Conservation (phyloP, 352 stramenopile genomes). For the Globisporangium cylindrosporum region DNA sequence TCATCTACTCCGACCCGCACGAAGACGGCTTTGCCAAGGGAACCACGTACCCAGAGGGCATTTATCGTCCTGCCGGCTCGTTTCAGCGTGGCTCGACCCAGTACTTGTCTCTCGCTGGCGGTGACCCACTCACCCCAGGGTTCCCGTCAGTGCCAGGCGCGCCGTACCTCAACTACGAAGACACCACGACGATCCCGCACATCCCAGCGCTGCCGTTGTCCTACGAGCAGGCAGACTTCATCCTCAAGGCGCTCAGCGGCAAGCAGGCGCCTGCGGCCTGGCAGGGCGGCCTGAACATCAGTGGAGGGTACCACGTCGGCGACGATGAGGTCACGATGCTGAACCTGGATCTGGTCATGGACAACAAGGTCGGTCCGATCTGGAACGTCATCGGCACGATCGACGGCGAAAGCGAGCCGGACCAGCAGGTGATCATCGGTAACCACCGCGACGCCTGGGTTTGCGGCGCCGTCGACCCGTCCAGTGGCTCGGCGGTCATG, state of each 20-base stretch:
- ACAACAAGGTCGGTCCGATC: slow-evolving; percentile 83
- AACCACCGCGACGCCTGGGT: slow-evolving; percentile 93
- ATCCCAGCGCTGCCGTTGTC: slow-evolving; percentile 69
- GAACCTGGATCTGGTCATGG: slow-evolving; percentile 65
- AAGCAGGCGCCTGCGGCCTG: slow-evolving; percentile 49
- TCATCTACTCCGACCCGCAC: slow-evolving; percentile 89
- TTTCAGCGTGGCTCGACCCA: slow-evolving; percentile 87
- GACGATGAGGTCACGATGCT: slow-evolving; percentile 57
- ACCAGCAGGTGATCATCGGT: slow-evolving; percentile 80
- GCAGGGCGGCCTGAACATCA: slow-evolving; percentile 58
- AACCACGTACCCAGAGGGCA: slow-evolving; percentile 72
- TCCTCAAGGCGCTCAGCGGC: slow-evolving; percentile 68
- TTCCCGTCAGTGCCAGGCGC: slow-evolving; percentile 44
- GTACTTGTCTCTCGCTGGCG: slow-evolving; percentile 71
- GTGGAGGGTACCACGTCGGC: slow-evolving; percentile 69
- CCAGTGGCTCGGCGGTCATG: slow-evolving; percentile 72
- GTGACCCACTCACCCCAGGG: slow-evolving; percentile 64
- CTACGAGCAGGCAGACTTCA: slow-evolving; percentile 78
- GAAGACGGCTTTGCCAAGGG: slow-evolving; percentile 79
- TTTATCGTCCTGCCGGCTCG: slow-evolving; percentile 67
- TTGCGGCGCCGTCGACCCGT: slow-evolving; percentile 84
- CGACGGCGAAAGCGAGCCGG: slow-evolving; percentile 48
- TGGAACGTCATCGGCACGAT: slow-evolving; percentile 89
- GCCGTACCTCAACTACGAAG: slow-evolving; percentile 39
- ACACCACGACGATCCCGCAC: slow-evolving; percentile 56